Evolutionary conservation across 306 rosid species (phyloP).

Genomic region (Alnus glutinosa): DNA sequence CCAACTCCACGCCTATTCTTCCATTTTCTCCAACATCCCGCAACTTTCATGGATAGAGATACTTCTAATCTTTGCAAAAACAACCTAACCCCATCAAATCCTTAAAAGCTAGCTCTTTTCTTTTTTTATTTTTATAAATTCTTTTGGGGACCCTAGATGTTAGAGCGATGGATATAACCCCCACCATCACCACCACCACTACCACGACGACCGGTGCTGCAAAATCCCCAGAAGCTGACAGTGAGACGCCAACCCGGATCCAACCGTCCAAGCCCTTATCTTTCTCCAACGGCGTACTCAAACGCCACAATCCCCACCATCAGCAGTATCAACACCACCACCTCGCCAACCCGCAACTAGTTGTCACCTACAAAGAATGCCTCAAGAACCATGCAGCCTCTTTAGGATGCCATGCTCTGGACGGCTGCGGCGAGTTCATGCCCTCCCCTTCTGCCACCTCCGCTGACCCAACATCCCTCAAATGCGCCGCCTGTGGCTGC

Average conservation of each 20-base stretch:
- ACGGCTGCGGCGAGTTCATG: constrained; percentile 98
- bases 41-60: constrained; percentile 32
- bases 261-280: constrained; percentile 56
- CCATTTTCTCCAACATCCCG: not conserved
- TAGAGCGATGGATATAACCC: constrained; percentile 64
- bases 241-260: constrained; percentile 63
- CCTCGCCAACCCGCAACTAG: not conserved
- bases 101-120: constrained; percentile 23
- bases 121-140: not conserved
- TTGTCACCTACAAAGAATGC: constrained; percentile 74
- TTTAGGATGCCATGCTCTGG: constrained; percentile 82
- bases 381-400: constrained; percentile 87
- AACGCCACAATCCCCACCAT: constrained; percentile 54
- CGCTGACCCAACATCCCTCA: constrained; percentile 76
- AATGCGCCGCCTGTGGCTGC: constrained; percentile 97
- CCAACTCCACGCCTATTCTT: not conserved
- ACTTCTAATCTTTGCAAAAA: constrained; percentile 33
- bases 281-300: constrained; percentile 80
- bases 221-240: constrained; percentile 71
- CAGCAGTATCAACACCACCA: constrained; percentile 30
- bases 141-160: constrained; percentile 39
- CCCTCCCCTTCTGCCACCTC: constrained; percentile 60
- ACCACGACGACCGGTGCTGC: constrained; percentile 27
- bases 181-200: constrained; percentile 33
- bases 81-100: constrained; percentile 40